Percentiles rank a stretch among this genome's conserved stretches.
These are phyloP conservation scores for Penicillium cataractarum DNA, from an alignment of 495 filamentous ascomycete genomes.

Conservation along the genomic window DNA sequence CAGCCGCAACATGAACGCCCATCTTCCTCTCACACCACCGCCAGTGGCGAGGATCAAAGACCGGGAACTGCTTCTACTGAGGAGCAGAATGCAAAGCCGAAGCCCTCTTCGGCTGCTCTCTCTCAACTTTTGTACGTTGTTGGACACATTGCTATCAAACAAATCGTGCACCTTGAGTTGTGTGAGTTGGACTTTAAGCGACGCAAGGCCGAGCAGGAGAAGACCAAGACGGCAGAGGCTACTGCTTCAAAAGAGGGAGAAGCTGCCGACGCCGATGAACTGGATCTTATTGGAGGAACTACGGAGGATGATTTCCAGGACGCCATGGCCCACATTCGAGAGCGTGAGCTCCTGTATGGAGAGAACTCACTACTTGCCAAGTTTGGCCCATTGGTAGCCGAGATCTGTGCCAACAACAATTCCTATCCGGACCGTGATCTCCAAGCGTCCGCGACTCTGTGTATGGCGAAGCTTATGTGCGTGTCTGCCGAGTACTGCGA, in stretches of 20 bases:
- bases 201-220: constrained; percentile 92
- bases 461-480: constrained; percentile 98
- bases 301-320: constrained; percentile 99
- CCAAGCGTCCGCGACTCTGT: constrained; percentile 93
- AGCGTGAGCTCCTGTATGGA: constrained; percentile 90
- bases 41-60: constrained; percentile 53
- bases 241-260: constrained; percentile 55
- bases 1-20: constrained; percentile 41
- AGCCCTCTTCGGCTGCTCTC: constrained; percentile 65
- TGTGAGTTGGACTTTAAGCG: constrained; percentile 98
- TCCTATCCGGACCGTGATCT: constrained; percentile 83
- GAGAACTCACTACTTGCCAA: constrained; percentile 80
- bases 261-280: constrained; percentile 65
- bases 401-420: constrained; percentile 94
- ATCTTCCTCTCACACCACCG: constrained; percentile 33
- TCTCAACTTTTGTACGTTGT: constrained; percentile 95
- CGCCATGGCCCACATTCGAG: constrained; percentile 90
- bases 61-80: constrained; percentile 42
- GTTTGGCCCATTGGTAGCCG: constrained; percentile 87
- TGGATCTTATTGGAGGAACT: constrained; percentile 95
- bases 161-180: constrained; percentile 99
- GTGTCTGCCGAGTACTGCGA: constrained; percentile 95
- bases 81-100: constrained; percentile 32
- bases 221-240: constrained; percentile 63
- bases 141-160: constrained; percentile 95